phyloP scores from a whole-genome alignment of 805 yeast species.

The Suhomyces sp. region DNA sequence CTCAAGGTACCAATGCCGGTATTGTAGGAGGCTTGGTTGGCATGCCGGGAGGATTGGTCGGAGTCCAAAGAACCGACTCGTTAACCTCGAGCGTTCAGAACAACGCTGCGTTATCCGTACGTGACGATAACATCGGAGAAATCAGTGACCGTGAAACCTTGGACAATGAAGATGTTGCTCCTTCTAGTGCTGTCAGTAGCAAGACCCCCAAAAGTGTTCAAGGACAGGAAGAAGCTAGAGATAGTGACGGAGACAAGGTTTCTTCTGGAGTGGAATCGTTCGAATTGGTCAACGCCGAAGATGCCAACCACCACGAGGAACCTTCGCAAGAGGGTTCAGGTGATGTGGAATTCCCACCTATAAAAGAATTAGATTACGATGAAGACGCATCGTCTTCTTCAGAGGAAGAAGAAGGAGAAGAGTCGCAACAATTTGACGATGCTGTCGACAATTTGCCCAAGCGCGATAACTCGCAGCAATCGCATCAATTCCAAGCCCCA shows the following conservation, averaged over 20 bases:
- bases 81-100: conserved; percentile 88
- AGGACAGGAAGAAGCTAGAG: conserved; percentile 24
- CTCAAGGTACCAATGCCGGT: conserved; percentile 30
- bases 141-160: conserved; percentile 43
- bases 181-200: conserved; percentile 28
- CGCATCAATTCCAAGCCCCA: background rate
- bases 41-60: conserved; percentile 43
- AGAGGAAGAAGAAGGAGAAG: conserved; percentile 19
- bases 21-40: conserved; percentile 40
- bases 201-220: conserved; percentile 5
- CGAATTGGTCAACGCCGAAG: conserved; percentile 52
- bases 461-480: background rate
- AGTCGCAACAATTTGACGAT: conserved; percentile 33
- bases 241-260: conserved; percentile 38
- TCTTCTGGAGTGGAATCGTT: conserved; percentile 51
- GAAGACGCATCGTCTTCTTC: conserved; percentile 49
- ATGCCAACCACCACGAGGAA: conserved; percentile 21
- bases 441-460: conserved; percentile 30
- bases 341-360: conserved; percentile 61
- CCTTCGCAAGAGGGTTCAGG: conserved; percentile 1
- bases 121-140: conserved; percentile 60
- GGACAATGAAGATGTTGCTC: conserved; percentile 18
- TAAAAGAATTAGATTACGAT: conserved; percentile 50
- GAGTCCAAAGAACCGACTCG: conserved; percentile 67
- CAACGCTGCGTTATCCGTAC: conserved; percentile 86